Conservation (phyloP, 805 yeast species). For the Monosporozyma servazzii region DNA sequence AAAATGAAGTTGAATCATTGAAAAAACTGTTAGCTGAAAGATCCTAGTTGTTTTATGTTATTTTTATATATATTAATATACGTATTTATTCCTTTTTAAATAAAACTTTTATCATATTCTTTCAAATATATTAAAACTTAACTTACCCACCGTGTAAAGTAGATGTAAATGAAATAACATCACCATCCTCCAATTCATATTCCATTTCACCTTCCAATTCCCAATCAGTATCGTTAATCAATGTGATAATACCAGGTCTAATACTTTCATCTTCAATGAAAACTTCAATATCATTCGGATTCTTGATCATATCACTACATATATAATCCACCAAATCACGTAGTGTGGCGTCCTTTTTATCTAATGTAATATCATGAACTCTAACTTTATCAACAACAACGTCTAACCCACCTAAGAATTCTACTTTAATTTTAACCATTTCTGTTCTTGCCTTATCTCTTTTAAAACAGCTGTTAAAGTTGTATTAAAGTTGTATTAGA, state of each 20-base stretch:
- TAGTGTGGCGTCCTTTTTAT: slow-evolving; percentile 34
- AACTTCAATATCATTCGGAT: slow-evolving; percentile 56
- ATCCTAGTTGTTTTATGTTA: neutral
- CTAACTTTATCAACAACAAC: slow-evolving; percentile 57
- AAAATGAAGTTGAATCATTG: slow-evolving; percentile 55
- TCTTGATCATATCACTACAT: slow-evolving; percentile 43
- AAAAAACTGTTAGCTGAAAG: slow-evolving; percentile 35
- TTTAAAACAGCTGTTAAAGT: neutral
- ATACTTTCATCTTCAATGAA: slow-evolving; percentile 75
- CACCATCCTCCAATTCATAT: slow-evolving; percentile 67
- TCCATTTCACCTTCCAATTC: slow-evolving; percentile 85
- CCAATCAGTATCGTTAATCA: slow-evolving; percentile 95
- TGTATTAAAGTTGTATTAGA: neutral
- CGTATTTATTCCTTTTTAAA: neutral
- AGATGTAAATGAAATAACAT: slow-evolving; percentile 77
- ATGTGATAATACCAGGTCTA: slow-evolving; percentile 86
- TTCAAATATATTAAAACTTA: too few relatives aligned
- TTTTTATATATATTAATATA: neutral
- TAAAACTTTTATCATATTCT: neutral
- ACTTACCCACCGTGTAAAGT: slow-evolving; percentile 95
- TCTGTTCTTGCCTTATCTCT: neutral
- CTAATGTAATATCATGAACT: slow-evolving; percentile 40
- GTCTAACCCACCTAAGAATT: slow-evolving; percentile 73
- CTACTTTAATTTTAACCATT: slow-evolving; percentile 34
- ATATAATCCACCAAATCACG: slow-evolving; percentile 50